Percentiles rank a stretch among this genome's conserved stretches.
Evolutionary conservation across 257 asterid genomes (phyloP).

Genomic region (Cordia subcordata): DNA sequence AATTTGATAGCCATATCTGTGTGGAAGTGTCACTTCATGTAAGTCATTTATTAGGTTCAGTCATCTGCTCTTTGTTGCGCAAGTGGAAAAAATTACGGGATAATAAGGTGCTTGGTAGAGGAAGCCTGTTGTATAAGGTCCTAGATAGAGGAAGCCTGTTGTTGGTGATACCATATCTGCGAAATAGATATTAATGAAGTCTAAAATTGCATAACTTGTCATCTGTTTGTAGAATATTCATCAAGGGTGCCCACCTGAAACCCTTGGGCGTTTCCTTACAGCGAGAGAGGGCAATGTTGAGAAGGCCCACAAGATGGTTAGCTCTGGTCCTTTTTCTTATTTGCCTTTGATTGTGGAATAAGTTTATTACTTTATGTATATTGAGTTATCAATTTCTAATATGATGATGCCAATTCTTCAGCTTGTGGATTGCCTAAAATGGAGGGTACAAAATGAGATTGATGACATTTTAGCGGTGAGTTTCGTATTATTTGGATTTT

Average conservation of each 20-base stretch:
- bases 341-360: constrained; percentile 2
- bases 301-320: constrained; percentile 70
- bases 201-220: neutral
- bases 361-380: too few species aligned
- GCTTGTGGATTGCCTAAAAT: constrained; percentile 67
- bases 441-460: constrained; percentile 82
- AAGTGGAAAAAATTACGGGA: too few species aligned
- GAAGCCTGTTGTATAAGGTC: too few species aligned
- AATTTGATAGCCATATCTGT: too few species aligned
- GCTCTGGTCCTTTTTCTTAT: neutral
- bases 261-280: constrained; percentile 68
- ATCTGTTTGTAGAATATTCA: constrained; percentile 55
- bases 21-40: too few species aligned
- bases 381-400: neutral
- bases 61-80: too few species aligned
- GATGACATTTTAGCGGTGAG: constrained; percentile 69
- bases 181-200: too few species aligned
- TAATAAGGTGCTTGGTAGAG: too few species aligned
- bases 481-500: constrained; percentile 5
- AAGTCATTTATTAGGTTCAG: too few species aligned
- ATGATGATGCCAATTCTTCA: constrained; percentile 25
- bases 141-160: too few species aligned
- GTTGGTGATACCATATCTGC: too few species aligned
- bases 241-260: constrained; percentile 55
- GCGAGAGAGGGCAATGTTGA: constrained; percentile 73